These are phyloP conservation scores for Stygiomarasmius scandens DNA, from an alignment of 1,284 basidiomycete genomes.

Conservation along the genomic window DNA sequence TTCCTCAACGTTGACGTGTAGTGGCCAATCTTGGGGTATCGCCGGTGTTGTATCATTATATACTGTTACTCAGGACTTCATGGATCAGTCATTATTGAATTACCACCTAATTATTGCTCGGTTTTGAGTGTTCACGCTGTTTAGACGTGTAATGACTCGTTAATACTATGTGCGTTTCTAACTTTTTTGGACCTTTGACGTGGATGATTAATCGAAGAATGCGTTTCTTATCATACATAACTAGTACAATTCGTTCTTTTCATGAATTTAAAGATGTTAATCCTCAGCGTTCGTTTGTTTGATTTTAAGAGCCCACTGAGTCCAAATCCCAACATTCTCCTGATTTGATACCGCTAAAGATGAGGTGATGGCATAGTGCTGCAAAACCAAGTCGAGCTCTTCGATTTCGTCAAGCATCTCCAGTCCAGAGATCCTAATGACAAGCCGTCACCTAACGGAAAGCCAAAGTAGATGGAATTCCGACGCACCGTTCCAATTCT, in stretches of 20 bases:
- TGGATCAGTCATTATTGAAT: not conserved
- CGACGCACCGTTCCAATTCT: slow-evolving; percentile 66
- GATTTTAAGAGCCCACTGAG: slow-evolving; percentile 40
- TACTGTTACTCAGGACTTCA: not conserved
- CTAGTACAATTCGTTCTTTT: too few species aligned
- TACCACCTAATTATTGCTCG: not conserved
- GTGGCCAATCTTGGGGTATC: not conserved
- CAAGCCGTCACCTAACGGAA: slow-evolving; percentile 1
- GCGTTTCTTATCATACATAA: too few species aligned
- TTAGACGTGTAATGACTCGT: too few species aligned
- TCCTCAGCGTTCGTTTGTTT: slow-evolving; percentile 13
- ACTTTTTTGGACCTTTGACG: too few species aligned
- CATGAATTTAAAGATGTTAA: not conserved
- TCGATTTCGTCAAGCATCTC: slow-evolving; percentile 92
- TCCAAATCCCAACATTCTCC: slow-evolving; percentile 30
- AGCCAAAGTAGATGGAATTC: not conserved
- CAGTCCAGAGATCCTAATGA: slow-evolving; percentile 66
- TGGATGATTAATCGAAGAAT: too few species aligned
- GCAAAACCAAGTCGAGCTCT: slow-evolving; percentile 85
- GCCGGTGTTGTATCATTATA: not conserved
- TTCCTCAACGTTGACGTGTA: slow-evolving; percentile 13
- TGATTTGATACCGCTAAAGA: slow-evolving; percentile 38
- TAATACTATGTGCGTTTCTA: too few species aligned
- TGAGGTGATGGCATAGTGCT: slow-evolving; percentile 89
- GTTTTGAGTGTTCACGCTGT: not conserved